Conservation (phyloP, 2,329 filamentous ascomycete genomes). For the Fonsecaea monophora region DNA sequence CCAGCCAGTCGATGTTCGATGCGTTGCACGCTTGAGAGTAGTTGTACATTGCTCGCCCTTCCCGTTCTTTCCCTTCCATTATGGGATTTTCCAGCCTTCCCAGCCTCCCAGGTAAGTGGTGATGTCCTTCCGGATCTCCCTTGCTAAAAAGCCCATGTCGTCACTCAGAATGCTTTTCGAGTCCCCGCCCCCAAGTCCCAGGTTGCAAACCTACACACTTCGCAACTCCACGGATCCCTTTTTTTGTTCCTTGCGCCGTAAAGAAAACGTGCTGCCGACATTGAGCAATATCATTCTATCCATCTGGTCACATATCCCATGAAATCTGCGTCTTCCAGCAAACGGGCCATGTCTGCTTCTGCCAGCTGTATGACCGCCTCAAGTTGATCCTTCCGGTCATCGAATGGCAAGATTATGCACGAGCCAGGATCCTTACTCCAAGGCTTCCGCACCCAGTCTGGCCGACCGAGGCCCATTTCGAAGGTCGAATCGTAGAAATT, state of each 20-base stretch:
- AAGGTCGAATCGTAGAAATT: constrained; percentile 36
- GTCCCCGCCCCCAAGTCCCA: background rate
- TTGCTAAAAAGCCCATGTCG: background rate
- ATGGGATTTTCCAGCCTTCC: constrained; percentile 8
- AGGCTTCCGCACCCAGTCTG: constrained; percentile 41
- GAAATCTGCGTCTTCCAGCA: constrained; percentile 36
- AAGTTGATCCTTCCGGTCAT: constrained; percentile 32
- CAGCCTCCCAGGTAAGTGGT: background rate
- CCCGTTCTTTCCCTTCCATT: constrained; percentile 10
- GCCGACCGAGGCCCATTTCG: constrained; percentile 38
- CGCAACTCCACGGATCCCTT: background rate
- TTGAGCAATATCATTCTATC: constrained; percentile 26
- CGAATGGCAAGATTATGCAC: constrained; percentile 39
- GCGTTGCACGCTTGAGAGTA: constrained; percentile 3
- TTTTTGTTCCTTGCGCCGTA: constrained; percentile 8
- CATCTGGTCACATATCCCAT: constrained; percentile 36
- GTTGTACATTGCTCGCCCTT: constrained; percentile 4
- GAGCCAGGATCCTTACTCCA: constrained; percentile 41
- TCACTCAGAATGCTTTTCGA: constrained; percentile 10
- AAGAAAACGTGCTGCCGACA: background rate
- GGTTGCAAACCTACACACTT: constrained; percentile 3
- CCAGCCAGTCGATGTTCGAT: background rate
- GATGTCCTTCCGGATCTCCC: background rate
- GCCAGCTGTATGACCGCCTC: constrained; percentile 41
- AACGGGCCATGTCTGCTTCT: constrained; percentile 36